Evolutionary conservation across 495 filamentous ascomycete species (phyloP).

Genomic region (Annulohypoxylon moriforme): DNA sequence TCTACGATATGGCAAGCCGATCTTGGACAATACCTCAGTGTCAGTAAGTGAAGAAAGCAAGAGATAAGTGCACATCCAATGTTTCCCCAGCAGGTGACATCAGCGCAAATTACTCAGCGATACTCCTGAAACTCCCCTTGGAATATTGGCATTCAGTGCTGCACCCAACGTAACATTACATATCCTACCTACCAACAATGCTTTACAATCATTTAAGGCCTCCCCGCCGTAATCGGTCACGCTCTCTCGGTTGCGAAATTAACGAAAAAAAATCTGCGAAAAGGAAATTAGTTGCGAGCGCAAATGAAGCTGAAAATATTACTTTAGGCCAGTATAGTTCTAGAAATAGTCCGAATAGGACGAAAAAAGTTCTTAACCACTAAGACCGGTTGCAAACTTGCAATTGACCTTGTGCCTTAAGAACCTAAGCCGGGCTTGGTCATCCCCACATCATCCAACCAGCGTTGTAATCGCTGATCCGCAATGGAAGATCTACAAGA

Average conservation of each 20-base stretch:
- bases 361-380: constrained; percentile 1
- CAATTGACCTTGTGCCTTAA: constrained; percentile 18
- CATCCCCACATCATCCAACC: constrained; percentile 39
- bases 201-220: neutral
- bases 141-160: constrained; percentile 9
- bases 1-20: neutral
- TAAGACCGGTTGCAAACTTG: constrained; percentile 7
- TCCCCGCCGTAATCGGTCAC: constrained; percentile 5
- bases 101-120: constrained; percentile 32
- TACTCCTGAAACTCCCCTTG: constrained; percentile 13
- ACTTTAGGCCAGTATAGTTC: constrained; percentile 3
- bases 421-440: constrained; percentile 23
- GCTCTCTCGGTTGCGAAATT: neutral
- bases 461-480: constrained; percentile 19
- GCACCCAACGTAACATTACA: constrained; percentile 17
- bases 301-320: constrained; percentile 31
- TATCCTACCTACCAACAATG: neutral
- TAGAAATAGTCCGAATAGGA: constrained; percentile 28
- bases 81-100: constrained; percentile 23
- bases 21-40: neutral
- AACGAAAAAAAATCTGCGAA: neutral
- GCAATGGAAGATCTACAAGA: constrained; percentile 44
- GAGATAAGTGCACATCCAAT: neutral
- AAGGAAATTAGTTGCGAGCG: constrained; percentile 10
- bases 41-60: neutral